These are phyloP conservation scores for Candida silvatica DNA, from an alignment of 805 yeast species.

Conservation along the genomic window DNA sequence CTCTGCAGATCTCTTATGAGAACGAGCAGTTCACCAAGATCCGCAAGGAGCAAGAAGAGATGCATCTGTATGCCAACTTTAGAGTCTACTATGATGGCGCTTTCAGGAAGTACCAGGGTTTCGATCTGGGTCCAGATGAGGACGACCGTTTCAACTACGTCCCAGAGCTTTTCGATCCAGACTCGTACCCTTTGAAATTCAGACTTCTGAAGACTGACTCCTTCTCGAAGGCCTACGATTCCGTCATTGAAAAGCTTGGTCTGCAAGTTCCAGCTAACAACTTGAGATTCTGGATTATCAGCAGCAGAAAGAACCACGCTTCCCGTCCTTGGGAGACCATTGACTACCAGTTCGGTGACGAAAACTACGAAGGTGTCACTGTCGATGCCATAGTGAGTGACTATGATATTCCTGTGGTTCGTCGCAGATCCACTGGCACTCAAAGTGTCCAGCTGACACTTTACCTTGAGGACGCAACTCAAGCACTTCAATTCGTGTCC, in stretches of 20 bases:
- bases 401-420: constrained; percentile 13
- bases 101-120: constrained; percentile 57
- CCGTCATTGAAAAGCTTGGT: constrained; percentile 38
- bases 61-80: constrained; percentile 52
- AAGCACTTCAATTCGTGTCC: constrained; percentile 29
- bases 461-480: constrained; percentile 54
- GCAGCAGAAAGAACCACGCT: constrained; percentile 63
- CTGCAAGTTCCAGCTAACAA: constrained; percentile 17
- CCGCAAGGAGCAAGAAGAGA: constrained; percentile 61
- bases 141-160: constrained; percentile 33
- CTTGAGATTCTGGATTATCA: constrained; percentile 55
- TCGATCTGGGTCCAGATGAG: constrained; percentile 69
- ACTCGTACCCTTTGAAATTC: constrained; percentile 38
- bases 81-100: constrained; percentile 45
- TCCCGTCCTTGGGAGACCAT: constrained; percentile 48
- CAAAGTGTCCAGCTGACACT: constrained; percentile 39
- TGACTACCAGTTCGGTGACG: constrained; percentile 16
- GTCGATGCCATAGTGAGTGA: constrained; percentile 44
- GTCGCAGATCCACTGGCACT: constrained; percentile 25
- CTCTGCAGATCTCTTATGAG: constrained; percentile 57
- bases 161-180: constrained; percentile 37
- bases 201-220: constrained; percentile 51
- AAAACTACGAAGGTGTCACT: constrained; percentile 23
- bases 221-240: constrained; percentile 39
- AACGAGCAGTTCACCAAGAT: constrained; percentile 42